phyloP scores from a whole-genome alignment of 768 basidiomycete species.

The Trametes elegans region DNA sequence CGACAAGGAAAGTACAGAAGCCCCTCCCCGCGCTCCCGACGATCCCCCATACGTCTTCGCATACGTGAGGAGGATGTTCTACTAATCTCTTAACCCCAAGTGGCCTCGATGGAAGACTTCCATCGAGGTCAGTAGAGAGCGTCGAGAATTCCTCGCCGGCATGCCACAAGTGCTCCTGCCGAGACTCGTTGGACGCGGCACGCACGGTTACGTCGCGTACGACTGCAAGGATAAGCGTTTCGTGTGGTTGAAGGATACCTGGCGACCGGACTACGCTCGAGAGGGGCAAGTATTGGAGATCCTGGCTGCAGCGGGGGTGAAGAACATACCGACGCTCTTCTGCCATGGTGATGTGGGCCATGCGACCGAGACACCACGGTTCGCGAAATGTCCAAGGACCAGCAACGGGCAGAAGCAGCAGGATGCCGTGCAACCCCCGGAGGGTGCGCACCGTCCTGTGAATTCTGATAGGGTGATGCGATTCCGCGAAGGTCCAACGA shows the following conservation, averaged over 20 bases:
- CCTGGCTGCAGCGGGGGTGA: neutral
- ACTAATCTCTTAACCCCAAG: neutral
- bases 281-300: neutral
- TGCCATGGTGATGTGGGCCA: slow-evolving; percentile 5
- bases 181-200: neutral
- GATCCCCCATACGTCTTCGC: neutral
- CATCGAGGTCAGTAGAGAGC: neutral
- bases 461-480: neutral
- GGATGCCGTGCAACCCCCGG: neutral
- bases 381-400: neutral
- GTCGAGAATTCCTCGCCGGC: neutral
- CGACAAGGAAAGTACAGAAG: neutral
- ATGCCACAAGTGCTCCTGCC: neutral
- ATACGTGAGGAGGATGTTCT: neutral
- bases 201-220: slow-evolving; percentile 7
- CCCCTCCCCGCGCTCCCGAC: neutral
- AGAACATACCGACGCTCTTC: slow-evolving; percentile 2
- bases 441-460: neutral
- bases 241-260: slow-evolving; percentile 9
- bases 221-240: slow-evolving; percentile 1
- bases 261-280: neutral
- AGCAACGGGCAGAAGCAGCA: too few species aligned
- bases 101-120: neutral
- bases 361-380: neutral
- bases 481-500: too few species aligned